These are phyloP conservation scores for Starmerella riodocensis DNA, from an alignment of 805 yeast genomes.

Conservation along the genomic window DNA sequence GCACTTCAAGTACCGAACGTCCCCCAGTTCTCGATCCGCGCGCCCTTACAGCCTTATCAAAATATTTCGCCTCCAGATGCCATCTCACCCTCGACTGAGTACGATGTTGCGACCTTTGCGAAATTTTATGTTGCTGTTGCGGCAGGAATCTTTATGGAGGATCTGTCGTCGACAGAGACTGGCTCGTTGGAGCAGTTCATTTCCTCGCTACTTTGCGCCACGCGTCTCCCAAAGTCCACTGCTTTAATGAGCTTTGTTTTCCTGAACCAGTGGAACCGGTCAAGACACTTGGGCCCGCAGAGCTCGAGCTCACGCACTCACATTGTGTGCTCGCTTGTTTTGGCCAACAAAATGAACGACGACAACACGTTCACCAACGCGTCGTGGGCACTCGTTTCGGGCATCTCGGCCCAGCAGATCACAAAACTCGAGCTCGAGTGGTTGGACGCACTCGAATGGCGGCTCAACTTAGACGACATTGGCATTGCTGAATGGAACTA, in stretches of 20 bases:
- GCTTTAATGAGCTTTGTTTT: constrained; percentile 68
- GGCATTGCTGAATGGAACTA: constrained; percentile 16
- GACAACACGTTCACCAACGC: constrained; percentile 91
- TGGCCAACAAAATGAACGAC: constrained; percentile 90
- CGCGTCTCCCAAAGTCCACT: constrained; percentile 75
- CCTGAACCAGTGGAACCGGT: constrained; percentile 37
- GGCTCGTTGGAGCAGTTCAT: constrained; percentile 31
- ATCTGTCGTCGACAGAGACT: constrained; percentile 1
- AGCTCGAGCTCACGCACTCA: constrained; percentile 20
- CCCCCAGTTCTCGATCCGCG: constrained; percentile 11
- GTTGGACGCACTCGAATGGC: constrained; percentile 31
- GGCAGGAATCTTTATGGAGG: constrained; percentile 8
- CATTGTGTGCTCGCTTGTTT: constrained; percentile 54
- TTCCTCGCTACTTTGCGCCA: constrained; percentile 63
- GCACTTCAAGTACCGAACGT: constrained; percentile 10
- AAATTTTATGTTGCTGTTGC: constrained; percentile 52
- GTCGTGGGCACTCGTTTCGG: constrained; percentile 95
- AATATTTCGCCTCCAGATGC: constrained; percentile 12
- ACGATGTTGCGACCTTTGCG: constrained; percentile 66
- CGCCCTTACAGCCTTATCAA: constrained; percentile 11
- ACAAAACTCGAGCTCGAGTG: constrained; percentile 60
- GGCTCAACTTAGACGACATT: constrained; percentile 8
- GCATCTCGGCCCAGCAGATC: constrained; percentile 46
- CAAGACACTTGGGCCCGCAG: constrained; percentile 30
- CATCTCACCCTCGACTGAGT: constrained; percentile 35